Conservation (phyloP, 305 asterid genomes). For the Caryopteris hybrid region DNA sequence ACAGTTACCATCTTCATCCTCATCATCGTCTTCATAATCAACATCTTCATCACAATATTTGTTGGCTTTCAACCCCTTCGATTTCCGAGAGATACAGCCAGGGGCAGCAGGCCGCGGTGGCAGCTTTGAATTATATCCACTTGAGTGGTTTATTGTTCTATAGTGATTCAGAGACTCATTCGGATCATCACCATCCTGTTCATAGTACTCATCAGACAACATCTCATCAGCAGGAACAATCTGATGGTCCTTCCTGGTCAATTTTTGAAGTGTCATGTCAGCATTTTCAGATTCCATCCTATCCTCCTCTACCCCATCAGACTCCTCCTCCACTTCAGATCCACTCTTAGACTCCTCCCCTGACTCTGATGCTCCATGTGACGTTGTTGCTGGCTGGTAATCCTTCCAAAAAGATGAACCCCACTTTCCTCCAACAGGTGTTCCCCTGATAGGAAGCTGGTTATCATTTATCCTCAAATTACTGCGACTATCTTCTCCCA, state of each 20-base stretch:
- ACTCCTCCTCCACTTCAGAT: slow-evolving; percentile 63
- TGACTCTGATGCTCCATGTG: slow-evolving; percentile 55
- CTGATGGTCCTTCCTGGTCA: slow-evolving; percentile 43
- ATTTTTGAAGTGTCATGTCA: slow-evolving; percentile 36
- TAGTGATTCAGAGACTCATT: slow-evolving; percentile 67
- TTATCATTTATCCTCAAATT: slow-evolving; percentile 26
- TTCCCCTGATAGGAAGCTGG: slow-evolving; percentile 45
- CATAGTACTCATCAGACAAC: slow-evolving; percentile 98
- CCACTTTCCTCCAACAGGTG: slow-evolving; percentile 53
- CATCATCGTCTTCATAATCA: slow-evolving; percentile 58
- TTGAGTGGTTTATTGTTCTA: slow-evolving; percentile 43
- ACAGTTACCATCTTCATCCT: slow-evolving; percentile 67
- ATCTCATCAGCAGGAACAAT: slow-evolving; percentile 83
- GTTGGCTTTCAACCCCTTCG: slow-evolving; percentile 47
- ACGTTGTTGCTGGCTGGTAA: slow-evolving; percentile 43
- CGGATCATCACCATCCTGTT: slow-evolving; percentile 92
- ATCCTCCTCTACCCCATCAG: slow-evolving; percentile 61
- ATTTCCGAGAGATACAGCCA: slow-evolving; percentile 47
- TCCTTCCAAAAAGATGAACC: slow-evolving; percentile 93
- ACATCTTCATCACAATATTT: slow-evolving; percentile 49
- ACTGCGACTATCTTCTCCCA: slow-evolving; percentile 35
- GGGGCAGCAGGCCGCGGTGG: slow-evolving; percentile 43
- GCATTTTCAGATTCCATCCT: slow-evolving; percentile 59
- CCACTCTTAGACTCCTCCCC: slow-evolving; percentile 94
- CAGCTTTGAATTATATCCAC: slow-evolving; percentile 52